Base-by-base conservation (phyloP, 139 green algal species). In the Gonium pectorale region DNA sequence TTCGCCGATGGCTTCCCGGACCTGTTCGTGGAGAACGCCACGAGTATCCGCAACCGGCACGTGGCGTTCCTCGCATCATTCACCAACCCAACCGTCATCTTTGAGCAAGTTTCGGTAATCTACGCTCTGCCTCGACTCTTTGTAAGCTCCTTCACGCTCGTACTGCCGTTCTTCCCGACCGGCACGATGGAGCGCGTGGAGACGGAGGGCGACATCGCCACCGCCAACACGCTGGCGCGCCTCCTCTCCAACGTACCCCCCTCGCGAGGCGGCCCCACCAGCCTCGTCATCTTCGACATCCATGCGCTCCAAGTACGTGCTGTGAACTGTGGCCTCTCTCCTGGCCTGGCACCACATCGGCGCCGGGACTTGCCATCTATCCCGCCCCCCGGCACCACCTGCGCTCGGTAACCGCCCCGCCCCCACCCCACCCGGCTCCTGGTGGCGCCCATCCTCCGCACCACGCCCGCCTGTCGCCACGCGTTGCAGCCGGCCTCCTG, bases 1-100 rank as follows among this genome's bases (percentile, higher is more conserved):
- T 99, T 99, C 83, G 89, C 94, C 8, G 97, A 99, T 77, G 97
- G 97, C 44, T 99, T 99, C 75, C 97, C 97, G n/a, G 97, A 99
- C 87, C 89, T 99, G n/a, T 99, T 98, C 87, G 94, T 99, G 26
- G 93, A 98, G 64, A 92, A 98, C 71, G 97, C 97, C 1, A 94
- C 94, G 9, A 63, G 86, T 35, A 97, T 99, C 64, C 90, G 97
- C 38, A 98, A 98, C 89, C 89, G 95, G 43, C 97, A 99, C 89
- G 97, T 99, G 29, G 96, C 95, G 7, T 99, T 99, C 86, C 91
- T 99, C 43, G 97, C 97, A 1, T 98, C 95, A 35, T 99, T 99
- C 91, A 93, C 97, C 83, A 90, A 94, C 52, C 95, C 97, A 9
- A 91, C 86, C 13, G 92, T 94, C 77, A 98, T 98, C 83, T 99